Conservation (phyloP, 805 yeast genomes). For the Hanseniaspora jakobsenii region DNA sequence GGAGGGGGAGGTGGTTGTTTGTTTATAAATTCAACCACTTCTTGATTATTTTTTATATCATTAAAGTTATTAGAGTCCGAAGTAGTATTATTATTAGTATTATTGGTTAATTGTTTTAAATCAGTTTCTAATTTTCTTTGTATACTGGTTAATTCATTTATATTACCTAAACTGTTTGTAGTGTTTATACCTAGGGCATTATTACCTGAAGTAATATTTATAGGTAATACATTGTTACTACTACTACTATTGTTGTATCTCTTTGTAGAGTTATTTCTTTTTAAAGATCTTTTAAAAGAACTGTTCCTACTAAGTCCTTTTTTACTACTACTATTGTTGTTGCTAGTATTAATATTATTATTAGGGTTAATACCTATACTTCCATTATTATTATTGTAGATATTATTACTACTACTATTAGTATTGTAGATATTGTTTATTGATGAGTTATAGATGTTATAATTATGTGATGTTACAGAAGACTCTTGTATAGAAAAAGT, state of each 20-base stretch:
- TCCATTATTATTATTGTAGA: neutral
- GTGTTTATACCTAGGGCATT: neutral
- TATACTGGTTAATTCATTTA: neutral
- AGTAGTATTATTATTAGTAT: too few relatives aligned
- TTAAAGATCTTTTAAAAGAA: conserved; percentile 10
- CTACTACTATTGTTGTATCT: conserved; percentile 6
- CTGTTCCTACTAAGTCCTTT: neutral
- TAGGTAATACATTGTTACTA: neutral
- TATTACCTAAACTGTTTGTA: neutral
- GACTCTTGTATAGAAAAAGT: too few relatives aligned
- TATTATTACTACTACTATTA: conserved; percentile 2
- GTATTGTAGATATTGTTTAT: neutral
- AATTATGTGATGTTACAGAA: too few relatives aligned
- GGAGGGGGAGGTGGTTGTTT: conserved; percentile 11
- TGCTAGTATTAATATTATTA: neutral
- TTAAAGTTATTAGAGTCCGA: too few relatives aligned
- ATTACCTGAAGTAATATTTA: neutral
- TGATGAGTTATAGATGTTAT: too few relatives aligned
- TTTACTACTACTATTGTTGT: neutral
- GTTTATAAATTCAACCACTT: conserved; percentile 7
- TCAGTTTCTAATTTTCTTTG: conserved; percentile 4
- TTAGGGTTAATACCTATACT: neutral
- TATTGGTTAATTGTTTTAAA: too few relatives aligned
- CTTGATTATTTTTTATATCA: neutral
- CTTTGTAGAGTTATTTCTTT: conserved; percentile 12